A percentile compares a stretch with the other conserved stretches of the same genome.
Conservation (phyloP, 2,329 filamentous ascomycete genomes). For the Colletotrichum orchidophilum region DNA sequence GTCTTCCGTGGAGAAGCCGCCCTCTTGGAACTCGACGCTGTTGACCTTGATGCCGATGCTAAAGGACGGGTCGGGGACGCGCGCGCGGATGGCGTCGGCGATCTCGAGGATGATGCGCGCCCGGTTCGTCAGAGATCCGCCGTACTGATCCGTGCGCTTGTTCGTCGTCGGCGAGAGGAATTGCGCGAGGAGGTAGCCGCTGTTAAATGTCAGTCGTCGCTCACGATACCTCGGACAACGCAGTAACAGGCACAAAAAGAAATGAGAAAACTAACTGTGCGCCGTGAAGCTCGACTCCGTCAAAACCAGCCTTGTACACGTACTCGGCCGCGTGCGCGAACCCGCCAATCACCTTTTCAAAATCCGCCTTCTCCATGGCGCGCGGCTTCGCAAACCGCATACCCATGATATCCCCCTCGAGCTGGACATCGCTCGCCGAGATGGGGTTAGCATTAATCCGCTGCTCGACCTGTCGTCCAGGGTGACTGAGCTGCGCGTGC, state of each 20-base stretch:
- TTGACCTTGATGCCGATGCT: constrained; percentile 69
- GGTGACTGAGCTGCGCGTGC: constrained; percentile 70
- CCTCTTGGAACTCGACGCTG: constrained; percentile 64
- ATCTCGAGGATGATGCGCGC: constrained; percentile 57
- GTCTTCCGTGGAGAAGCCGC: constrained; percentile 61
- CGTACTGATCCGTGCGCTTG: constrained; percentile 56
- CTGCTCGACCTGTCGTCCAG: constrained; percentile 61
- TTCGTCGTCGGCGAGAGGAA: constrained; percentile 55
- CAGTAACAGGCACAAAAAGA: no score
- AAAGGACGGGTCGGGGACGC: constrained; percentile 42
- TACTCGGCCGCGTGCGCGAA: constrained; percentile 68
- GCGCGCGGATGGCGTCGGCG: constrained; percentile 46
- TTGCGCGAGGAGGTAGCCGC: constrained; percentile 56
- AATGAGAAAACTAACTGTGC: constrained; percentile 46
- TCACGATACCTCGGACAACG: background rate
- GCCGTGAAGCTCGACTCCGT: constrained; percentile 56
- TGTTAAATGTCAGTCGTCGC: background rate
- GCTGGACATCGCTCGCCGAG: constrained; percentile 50
- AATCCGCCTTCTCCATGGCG: constrained; percentile 60
- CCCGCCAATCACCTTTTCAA: constrained; percentile 59
- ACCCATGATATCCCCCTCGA: constrained; percentile 51
- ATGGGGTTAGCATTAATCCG: constrained; percentile 48
- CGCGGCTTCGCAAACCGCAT: constrained; percentile 62
- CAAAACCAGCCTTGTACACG: constrained; percentile 64
- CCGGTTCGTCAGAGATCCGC: constrained; percentile 57